Percentiles rank a stretch among this genome's conserved stretches.
These are phyloP conservation scores for Aureobasidium musti DNA, from an alignment of 2,329 filamentous ascomycete species.

Conservation along the genomic window DNA sequence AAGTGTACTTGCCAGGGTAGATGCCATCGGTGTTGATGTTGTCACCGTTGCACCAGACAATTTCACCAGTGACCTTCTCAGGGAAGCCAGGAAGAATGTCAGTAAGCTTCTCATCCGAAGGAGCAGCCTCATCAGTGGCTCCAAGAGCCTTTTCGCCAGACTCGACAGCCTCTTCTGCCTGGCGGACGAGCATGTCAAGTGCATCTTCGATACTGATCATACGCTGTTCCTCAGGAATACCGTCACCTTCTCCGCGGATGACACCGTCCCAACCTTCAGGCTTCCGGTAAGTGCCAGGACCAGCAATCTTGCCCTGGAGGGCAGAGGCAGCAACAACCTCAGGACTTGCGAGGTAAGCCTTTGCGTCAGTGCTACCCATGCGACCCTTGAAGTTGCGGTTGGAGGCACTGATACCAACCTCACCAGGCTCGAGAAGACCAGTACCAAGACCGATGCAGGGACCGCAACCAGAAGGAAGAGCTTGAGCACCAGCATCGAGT, in stretches of 20 bases:
- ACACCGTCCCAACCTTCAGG: constrained; percentile 69
- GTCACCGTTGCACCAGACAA: constrained; percentile 81
- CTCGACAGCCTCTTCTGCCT: constrained; percentile 66
- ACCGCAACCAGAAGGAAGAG: constrained; percentile 72
- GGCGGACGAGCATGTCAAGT: constrained; percentile 68
- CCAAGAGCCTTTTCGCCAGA: constrained; percentile 53
- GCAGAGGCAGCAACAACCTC: constrained; percentile 93
- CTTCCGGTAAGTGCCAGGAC: constrained; percentile 75
- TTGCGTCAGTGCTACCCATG: constrained; percentile 78
- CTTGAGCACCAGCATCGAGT: constrained; percentile 73
- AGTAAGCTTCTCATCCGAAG: constrained; percentile 51
- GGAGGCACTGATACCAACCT: constrained; percentile 78
- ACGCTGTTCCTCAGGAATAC: constrained; percentile 63
- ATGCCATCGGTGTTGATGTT: constrained; percentile 93
- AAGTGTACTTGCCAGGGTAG: constrained; percentile 89
- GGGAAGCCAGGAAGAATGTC: constrained; percentile 85
- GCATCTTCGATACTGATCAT: constrained; percentile 68
- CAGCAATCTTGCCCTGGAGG: constrained; percentile 68
- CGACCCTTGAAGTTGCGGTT: constrained; percentile 93
- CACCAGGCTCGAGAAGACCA: constrained; percentile 79
- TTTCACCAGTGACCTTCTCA: constrained; percentile 78
- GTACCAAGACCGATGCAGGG: constrained; percentile 84
- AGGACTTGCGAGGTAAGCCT: constrained; percentile 84
- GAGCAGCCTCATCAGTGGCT: constrained; percentile 37
- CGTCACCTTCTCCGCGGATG: constrained; percentile 70